phyloP scores from a whole-genome alignment of 805 yeast genomes.

The Lipomyces chichibuensis region DNA sequence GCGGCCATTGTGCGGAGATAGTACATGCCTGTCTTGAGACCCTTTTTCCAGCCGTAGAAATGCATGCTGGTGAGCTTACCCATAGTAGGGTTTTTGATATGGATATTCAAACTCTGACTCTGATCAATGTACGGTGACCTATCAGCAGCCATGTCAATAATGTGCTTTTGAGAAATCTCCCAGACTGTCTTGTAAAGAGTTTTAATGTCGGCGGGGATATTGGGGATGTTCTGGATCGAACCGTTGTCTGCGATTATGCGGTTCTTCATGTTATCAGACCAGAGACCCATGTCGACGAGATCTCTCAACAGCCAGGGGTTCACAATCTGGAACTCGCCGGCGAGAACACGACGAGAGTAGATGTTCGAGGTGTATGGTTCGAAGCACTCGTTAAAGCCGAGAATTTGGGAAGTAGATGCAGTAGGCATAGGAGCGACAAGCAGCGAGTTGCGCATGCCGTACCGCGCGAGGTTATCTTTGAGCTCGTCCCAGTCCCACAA shows the following conservation, averaged over 20 bases:
- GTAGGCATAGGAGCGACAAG: conserved; percentile 97
- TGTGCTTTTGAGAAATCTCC: conserved; percentile 86
- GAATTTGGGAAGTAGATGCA: conserved; percentile 93
- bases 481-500: conserved; percentile 85
- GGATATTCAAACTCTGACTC: conserved; percentile 90
- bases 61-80: conserved; percentile 97
- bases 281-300: conserved; percentile 75
- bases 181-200: conserved; percentile 90
- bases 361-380: conserved; percentile 95
- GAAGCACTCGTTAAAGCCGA: conserved; percentile 93
- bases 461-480: conserved; percentile 58
- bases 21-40: conserved; percentile 98
- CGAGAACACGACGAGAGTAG: conserved; percentile 83
- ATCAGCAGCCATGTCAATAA: conserved; percentile 86
- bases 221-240: conserved; percentile 75
- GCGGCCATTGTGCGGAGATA: conserved; percentile 98
- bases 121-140: conserved; percentile 77
- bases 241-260: conserved; percentile 77
- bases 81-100: conserved; percentile 88
- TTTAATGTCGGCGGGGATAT: conserved; percentile 75
- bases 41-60: conserved; percentile 98
- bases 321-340: conserved; percentile 93
- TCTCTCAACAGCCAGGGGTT: conserved; percentile 85
- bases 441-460: conserved; percentile 85
- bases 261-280: conserved; percentile 81